These are phyloP conservation scores for Salvia hispanica DNA, from an alignment of 257 asterid genomes.

Conservation along the genomic window DNA sequence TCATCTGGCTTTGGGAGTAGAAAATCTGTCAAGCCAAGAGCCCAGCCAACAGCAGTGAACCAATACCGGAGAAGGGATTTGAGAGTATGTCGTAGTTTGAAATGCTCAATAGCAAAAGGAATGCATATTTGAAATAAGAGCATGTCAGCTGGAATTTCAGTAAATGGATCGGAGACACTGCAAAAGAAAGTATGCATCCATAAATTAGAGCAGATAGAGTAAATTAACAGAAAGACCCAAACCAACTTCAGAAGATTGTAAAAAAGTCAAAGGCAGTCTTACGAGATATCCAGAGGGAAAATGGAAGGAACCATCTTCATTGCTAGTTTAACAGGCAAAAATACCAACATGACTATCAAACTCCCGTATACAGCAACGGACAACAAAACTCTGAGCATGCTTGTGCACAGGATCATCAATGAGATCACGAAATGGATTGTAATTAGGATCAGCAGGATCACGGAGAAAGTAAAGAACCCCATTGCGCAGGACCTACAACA, in stretches of 20 bases:
- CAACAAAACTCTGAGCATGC: constrained; percentile 95
- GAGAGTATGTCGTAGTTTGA: constrained; percentile 85
- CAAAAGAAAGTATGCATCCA: constrained; percentile 21
- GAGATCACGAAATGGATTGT: constrained; percentile 97
- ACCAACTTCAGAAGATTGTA: neutral
- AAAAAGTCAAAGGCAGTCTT: constrained; percentile 41
- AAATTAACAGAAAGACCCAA: constrained; percentile 20
- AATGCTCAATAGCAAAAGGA: constrained; percentile 96
- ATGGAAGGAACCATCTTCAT: constrained; percentile 86
- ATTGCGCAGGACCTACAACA: constrained; percentile 77
- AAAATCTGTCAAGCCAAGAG: constrained; percentile 86
- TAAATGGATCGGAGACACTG: constrained; percentile 98
- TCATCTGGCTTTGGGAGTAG: constrained; percentile 91
- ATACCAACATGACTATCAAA: constrained; percentile 94
- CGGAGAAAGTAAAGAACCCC: constrained; percentile 98
- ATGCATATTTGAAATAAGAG: constrained; percentile 98
- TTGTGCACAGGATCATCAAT: constrained; percentile 99
- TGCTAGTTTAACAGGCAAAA: constrained; percentile 94
- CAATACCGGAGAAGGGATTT: constrained; percentile 89
- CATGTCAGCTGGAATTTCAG: constrained; percentile 98
- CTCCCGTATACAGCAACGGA: constrained; percentile 97
- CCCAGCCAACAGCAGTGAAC: constrained; percentile 98
- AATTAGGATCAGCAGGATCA: constrained; percentile 99
- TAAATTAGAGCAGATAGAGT: constrained; percentile 26
- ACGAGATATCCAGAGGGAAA: constrained; percentile 97